phyloP scores from a whole-genome alignment of 306 rosid genomes.

The Delonix regia region DNA sequence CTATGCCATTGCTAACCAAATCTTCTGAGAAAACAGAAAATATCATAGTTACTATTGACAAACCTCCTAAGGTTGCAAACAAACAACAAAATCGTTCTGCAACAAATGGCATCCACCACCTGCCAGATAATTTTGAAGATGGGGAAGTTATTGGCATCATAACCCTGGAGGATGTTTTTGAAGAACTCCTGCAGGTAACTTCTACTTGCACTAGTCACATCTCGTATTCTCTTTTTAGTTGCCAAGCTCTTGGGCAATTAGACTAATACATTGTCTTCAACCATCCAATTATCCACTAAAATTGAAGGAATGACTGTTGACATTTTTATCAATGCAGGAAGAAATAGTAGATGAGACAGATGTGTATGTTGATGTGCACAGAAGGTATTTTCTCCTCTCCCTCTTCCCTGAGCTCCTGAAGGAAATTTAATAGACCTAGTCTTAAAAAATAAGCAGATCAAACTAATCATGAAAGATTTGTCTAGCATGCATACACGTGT shows the following conservation, averaged over 20 bases:
- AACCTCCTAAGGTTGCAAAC: conserved; percentile 46
- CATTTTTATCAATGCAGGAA: conserved; percentile 61
- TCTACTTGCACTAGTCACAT: conserved; percentile 24
- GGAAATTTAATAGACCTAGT: not conserved
- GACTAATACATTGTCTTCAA: not conserved
- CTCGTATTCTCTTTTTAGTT: not conserved
- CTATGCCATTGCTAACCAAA: conserved; percentile 65
- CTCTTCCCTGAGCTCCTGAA: not conserved
- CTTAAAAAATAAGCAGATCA: not conserved
- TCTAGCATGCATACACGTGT: not conserved
- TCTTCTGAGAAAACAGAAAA: conserved; percentile 45
- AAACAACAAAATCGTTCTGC: conserved; percentile 36
- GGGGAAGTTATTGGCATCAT: conserved; percentile 93
- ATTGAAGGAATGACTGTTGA: conserved; percentile 46
- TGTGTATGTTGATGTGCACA: conserved; percentile 84
- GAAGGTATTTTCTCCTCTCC: conserved; percentile 51
- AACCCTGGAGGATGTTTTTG: conserved; percentile 94
- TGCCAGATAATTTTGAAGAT: conserved; percentile 69
- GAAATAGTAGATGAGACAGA: conserved; percentile 98
- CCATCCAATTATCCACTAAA: conserved; percentile 21
- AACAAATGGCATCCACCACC: conserved; percentile 41
- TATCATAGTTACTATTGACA: conserved; percentile 57
- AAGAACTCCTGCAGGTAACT: conserved; percentile 93
- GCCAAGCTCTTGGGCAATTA: too few species aligned
- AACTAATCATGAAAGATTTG: not conserved